phyloP scores from a whole-genome alignment of 495 filamentous ascomycete genomes.

The Podospora anserina region DNA sequence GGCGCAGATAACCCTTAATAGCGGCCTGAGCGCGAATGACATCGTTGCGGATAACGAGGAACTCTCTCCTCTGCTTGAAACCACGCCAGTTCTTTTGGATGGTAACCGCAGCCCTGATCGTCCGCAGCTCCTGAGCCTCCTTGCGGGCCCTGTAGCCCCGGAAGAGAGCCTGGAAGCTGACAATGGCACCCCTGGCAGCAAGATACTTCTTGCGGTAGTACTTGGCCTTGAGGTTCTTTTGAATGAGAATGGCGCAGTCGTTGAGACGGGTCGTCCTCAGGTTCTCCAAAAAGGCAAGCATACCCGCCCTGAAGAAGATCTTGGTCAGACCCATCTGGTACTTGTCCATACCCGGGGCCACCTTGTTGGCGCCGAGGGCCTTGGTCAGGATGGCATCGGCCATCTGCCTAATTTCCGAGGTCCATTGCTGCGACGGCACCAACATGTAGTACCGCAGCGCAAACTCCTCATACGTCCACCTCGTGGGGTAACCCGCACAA shows the following conservation, averaged over 20 bases:
- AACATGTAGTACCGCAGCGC: conserved; percentile 98
- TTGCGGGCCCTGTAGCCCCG: conserved; percentile 74
- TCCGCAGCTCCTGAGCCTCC: conserved; percentile 74
- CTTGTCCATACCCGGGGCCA: conserved; percentile 75
- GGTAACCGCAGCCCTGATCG: conserved; percentile 80
- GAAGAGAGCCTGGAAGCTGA: conserved; percentile 70
- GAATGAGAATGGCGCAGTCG: conserved; percentile 95
- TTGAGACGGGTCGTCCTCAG: conserved; percentile 84
- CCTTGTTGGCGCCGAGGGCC: conserved; percentile 74
- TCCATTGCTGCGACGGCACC: conserved; percentile 87
- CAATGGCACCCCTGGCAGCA: conserved; percentile 75
- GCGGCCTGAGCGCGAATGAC: conserved; percentile 82
- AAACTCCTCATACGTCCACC: conserved; percentile 99
- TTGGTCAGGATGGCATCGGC: conserved; percentile 86
- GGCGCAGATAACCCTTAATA: conserved; percentile 85
- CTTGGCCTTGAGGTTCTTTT: conserved; percentile 95
- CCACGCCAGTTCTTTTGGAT: conserved; percentile 96
- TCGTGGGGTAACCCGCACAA: conserved; percentile 94
- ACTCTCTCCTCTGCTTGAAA: conserved; percentile 76
- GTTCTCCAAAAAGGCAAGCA: conserved; percentile 97
- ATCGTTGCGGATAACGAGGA: conserved; percentile 70
- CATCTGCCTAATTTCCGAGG: conserved; percentile 88
- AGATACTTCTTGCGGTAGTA: conserved; percentile 93
- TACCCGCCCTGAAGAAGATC: conserved; percentile 98
- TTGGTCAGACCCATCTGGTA: conserved; percentile 97